Conservation (phyloP, 768 basidiomycete genomes). For the Collybia nuda region DNA sequence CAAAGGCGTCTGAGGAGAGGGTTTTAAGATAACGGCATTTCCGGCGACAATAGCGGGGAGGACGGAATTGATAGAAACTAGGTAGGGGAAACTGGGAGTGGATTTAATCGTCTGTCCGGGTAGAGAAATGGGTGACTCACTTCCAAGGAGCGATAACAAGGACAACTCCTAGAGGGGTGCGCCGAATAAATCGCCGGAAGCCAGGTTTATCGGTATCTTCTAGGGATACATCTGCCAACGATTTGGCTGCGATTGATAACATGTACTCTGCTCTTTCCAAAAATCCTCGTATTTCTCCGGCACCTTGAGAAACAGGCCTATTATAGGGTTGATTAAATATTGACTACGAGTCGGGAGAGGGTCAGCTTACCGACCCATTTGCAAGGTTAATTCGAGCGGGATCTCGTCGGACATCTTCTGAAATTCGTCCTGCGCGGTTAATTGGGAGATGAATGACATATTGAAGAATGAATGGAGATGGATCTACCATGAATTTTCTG, state of each 20-base stretch:
- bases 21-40: constrained; percentile 90
- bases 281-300: constrained; percentile 80
- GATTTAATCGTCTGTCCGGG: neutral
- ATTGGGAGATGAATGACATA: neutral
- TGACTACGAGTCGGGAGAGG: neutral
- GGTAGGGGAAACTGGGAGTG: constrained; percentile 74
- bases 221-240: constrained; percentile 74
- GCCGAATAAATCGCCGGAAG: constrained; percentile 80
- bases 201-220: constrained; percentile 80
- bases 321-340: neutral
- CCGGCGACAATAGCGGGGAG: constrained; percentile 90
- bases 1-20: constrained; percentile 94
- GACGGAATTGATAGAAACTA: constrained; percentile 88
- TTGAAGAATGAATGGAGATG: neutral
- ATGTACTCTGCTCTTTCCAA: constrained; percentile 83
- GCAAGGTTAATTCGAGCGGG: constrained; percentile 73
- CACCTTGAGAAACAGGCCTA: constrained; percentile 77
- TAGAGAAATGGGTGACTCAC: constrained; percentile 39
- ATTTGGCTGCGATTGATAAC: constrained; percentile 76
- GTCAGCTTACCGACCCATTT: constrained; percentile 84
- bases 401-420: constrained; percentile 55
- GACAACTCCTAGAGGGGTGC: constrained; percentile 83
- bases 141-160: constrained; percentile 93
- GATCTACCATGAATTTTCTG: constrained; percentile 37
- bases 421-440: constrained; percentile 43